Evolutionary conservation across 2,329 filamentous ascomycete species (phyloP).

Genomic region (Hypocrella siamensis): DNA sequence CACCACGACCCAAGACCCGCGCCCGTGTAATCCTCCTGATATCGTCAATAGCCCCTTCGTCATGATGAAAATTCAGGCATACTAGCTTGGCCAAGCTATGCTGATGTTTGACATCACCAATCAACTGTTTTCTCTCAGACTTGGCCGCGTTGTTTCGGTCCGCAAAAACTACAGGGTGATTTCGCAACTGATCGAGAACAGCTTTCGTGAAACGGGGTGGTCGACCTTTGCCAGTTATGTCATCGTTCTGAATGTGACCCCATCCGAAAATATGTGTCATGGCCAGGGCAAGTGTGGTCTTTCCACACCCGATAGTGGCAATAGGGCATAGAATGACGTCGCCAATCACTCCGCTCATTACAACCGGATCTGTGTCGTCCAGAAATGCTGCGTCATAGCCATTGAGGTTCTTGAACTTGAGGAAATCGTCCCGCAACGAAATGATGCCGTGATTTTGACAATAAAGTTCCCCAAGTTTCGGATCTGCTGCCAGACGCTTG

Average conservation of each 20-base stretch:
- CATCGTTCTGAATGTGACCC: constrained; percentile 94
- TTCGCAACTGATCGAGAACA: constrained; percentile 47
- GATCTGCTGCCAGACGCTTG: constrained; percentile 53
- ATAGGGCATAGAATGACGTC: constrained; percentile 79
- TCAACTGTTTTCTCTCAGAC: constrained; percentile 76
- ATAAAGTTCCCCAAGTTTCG: constrained; percentile 54
- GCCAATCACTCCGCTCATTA: constrained; percentile 37
- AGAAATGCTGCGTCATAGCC: constrained; percentile 76
- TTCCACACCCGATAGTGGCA: constrained; percentile 89
- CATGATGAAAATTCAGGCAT: constrained; percentile 78
- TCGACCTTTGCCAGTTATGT: constrained; percentile 67
- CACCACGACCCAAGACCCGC: constrained; percentile 70
- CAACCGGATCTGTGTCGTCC: constrained; percentile 35
- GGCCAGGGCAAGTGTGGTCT: constrained; percentile 80
- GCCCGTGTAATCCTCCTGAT: constrained; percentile 62
- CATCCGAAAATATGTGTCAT: constrained; percentile 72
- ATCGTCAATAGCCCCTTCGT: constrained; percentile 55
- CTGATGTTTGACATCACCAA: constrained; percentile 55
- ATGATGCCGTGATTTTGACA: constrained; percentile 91
- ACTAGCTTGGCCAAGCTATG: constrained; percentile 56
- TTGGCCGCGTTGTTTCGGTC: constrained; percentile 89
- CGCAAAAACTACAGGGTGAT: constrained; percentile 62
- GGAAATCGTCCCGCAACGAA: constrained; percentile 71
- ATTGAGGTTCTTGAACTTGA: constrained; percentile 68
- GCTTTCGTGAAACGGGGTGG: constrained; percentile 63